Evolutionary conservation across 2,329 filamentous ascomycete genomes (phyloP).

Genomic region (Polychaeton citri): DNA sequence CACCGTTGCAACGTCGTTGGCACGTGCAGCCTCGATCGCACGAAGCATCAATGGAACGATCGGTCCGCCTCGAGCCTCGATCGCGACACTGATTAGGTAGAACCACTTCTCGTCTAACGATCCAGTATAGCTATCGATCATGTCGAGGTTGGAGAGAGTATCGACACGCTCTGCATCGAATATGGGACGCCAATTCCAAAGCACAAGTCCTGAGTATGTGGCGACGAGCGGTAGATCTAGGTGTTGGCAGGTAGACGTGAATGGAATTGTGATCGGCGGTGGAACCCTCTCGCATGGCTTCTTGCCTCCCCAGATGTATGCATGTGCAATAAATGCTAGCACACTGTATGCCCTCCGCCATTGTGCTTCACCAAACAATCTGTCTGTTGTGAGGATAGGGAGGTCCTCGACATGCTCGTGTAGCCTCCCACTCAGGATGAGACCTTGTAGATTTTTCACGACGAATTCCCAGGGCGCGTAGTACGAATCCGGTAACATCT

Average conservation of each 20-base stretch:
- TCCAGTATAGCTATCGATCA: conserved; percentile 81
- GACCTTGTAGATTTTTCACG: conserved; percentile 68
- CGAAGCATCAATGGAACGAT: conserved; percentile 79
- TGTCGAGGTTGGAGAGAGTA: conserved; percentile 74
- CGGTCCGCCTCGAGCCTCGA: conserved; percentile 80
- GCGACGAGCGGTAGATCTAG: conserved; percentile 85
- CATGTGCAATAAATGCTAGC: conserved; percentile 67
- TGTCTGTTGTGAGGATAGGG: conserved; percentile 69
- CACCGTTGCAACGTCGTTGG: conserved; percentile 56
- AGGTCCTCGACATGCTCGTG: conserved; percentile 67
- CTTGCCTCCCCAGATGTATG: conserved; percentile 80
- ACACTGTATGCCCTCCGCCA: conserved; percentile 81
- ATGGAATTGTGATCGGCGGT: conserved; percentile 66
- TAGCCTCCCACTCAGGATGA: conserved; percentile 75
- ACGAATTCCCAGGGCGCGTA: conserved; percentile 92
- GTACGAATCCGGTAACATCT: conserved; percentile 72
- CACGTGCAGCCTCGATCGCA: conserved; percentile 68
- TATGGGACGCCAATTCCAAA: conserved; percentile 95
- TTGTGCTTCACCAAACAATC: conserved; percentile 71
- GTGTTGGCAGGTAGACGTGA: conserved; percentile 60
- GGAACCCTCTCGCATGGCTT: conserved; percentile 60
- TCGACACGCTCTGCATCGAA: conserved; percentile 74
- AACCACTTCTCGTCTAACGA: conserved; percentile 98
- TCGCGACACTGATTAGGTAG: conserved; percentile 87
- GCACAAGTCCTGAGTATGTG: conserved; percentile 78